A percentile compares a stretch with the other conserved stretches of the same genome.
Evolutionary conservation across 306 rosid genomes (phyloP).

Genomic region (Quercus gilva): DNA sequence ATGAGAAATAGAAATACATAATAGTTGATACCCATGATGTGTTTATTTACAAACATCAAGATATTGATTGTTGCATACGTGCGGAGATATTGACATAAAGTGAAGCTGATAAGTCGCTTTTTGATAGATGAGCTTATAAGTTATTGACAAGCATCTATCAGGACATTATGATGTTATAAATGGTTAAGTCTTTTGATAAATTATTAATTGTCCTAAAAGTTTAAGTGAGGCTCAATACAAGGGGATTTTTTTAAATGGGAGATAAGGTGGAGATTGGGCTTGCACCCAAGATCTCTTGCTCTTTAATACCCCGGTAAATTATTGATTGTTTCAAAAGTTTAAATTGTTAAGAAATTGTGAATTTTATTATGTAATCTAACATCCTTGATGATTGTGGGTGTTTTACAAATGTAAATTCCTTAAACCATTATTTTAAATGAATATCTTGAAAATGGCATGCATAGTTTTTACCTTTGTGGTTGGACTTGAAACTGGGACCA

Average conservation of each 20-base stretch:
- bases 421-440: not conserved
- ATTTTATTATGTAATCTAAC: too few species aligned
- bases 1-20: not conserved
- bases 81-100: not conserved
- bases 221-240: too few species aligned
- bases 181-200: not conserved
- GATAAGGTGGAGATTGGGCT: too few species aligned
- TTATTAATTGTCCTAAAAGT: too few species aligned
- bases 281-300: too few species aligned
- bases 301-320: not conserved
- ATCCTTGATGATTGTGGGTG: not conserved
- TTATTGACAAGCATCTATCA: not conserved
- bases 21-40: not conserved
- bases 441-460: too few species aligned
- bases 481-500: not conserved
- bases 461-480: not conserved
- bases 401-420: not conserved
- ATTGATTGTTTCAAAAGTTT: too few species aligned
- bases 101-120: not conserved
- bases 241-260: too few species aligned
- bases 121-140: not conserved
- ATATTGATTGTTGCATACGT: not conserved
- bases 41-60: not conserved
- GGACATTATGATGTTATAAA: not conserved
- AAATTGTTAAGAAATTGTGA: too few species aligned